phyloP scores from a whole-genome alignment of 768 basidiomycete species.

The Amanita molliuscula region DNA sequence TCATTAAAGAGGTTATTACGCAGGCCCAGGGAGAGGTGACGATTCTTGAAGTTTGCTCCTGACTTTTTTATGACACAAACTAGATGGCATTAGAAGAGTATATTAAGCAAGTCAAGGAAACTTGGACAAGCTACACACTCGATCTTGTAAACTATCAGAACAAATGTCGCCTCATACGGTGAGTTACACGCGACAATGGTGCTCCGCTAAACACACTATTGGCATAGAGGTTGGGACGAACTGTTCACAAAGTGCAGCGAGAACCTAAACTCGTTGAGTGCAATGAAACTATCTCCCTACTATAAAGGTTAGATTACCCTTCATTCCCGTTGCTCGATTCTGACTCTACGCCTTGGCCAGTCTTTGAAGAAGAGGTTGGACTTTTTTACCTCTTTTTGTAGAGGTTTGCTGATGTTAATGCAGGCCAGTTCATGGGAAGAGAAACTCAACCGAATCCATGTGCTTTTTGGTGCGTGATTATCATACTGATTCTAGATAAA shows the following conservation, averaged over 20 bases:
- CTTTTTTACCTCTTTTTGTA: neutral
- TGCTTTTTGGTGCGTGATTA: constrained; percentile 68
- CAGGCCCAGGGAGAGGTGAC: constrained; percentile 94
- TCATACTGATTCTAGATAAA: neutral
- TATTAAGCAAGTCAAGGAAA: constrained; percentile 93
- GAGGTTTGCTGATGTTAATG: constrained; percentile 7
- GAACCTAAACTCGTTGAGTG: constrained; percentile 89
- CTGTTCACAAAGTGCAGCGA: constrained; percentile 95
- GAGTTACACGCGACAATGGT: neutral
- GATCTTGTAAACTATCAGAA: constrained; percentile 98
- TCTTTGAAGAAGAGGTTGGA: constrained; percentile 78
- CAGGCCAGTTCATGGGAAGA: constrained; percentile 92
- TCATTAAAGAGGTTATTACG: constrained; percentile 90
- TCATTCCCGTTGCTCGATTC: neutral
- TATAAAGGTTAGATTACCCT: constrained; percentile 63
- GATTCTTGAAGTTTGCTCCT: constrained; percentile 12
- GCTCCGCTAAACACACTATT: constrained; percentile 3
- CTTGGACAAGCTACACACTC: constrained; percentile 91
- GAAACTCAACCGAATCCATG: constrained; percentile 92
- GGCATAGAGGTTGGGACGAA: constrained; percentile 85
- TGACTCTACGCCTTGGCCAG: constrained; percentile 21
- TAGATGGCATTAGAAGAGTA: constrained; percentile 96
- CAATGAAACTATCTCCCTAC: constrained; percentile 98
- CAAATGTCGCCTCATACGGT: constrained; percentile 93
- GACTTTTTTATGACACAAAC: constrained; percentile 10